Evolutionary conservation across 2,329 filamentous ascomycete species (phyloP).

Genomic region (Microcyclosporella mali): DNA sequence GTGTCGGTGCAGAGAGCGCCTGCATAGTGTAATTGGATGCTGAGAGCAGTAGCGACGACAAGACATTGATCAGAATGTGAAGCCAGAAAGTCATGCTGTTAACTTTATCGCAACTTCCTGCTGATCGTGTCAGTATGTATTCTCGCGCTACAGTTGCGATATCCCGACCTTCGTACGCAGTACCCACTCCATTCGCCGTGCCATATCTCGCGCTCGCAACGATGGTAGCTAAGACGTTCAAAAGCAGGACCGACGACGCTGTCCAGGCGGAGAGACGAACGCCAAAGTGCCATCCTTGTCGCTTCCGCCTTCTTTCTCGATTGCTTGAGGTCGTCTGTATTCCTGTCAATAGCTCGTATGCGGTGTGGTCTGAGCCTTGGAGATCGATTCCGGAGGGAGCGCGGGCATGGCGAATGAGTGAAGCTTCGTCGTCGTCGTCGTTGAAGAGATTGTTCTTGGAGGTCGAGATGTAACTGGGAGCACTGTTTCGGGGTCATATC

Average conservation of each 20-base stretch:
- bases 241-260: constrained; percentile 9
- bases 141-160: not conserved
- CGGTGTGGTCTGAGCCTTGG: not conserved
- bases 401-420: constrained; percentile 5
- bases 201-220: constrained; percentile 5
- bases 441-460: constrained; percentile 4
- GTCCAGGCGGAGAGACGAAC: constrained; percentile 9
- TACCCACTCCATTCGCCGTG: constrained; percentile 13
- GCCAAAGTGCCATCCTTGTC: constrained; percentile 29
- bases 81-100: constrained; percentile 14
- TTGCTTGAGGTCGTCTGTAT: not conserved
- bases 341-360: constrained; percentile 2
- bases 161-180: constrained; percentile 8
- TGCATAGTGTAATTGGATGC: constrained; percentile 51
- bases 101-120: constrained; percentile 19
- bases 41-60: constrained; percentile 41
- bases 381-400: constrained; percentile 2
- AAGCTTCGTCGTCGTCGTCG: constrained; percentile 4
- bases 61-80: constrained; percentile 45
- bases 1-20: constrained; percentile 44
- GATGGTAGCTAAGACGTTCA: constrained; percentile 15
- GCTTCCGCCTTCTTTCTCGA: constrained; percentile 7
- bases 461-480: constrained; percentile 10
- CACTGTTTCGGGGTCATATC: not conserved
- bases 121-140: not conserved